Conservation (phyloP, 495 filamentous ascomycete species). For the Penicillium egyptiacum region DNA sequence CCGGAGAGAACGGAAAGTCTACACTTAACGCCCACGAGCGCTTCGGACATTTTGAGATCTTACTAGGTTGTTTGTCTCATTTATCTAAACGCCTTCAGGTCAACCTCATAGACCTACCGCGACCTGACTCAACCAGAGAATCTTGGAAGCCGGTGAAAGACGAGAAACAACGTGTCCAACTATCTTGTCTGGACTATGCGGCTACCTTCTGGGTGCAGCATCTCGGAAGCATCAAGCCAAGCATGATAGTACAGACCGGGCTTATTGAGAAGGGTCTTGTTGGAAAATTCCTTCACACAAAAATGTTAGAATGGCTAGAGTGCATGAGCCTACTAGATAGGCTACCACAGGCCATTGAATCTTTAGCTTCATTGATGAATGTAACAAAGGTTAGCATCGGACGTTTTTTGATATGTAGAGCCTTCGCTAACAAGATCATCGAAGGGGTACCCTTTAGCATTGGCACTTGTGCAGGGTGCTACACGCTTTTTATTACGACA, state of each 20-base stretch:
- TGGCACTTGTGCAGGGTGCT: slow-evolving; percentile 26
- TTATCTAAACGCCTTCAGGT: slow-evolving; percentile 18
- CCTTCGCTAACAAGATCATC: no score
- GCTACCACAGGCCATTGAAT: slow-evolving; percentile 20
- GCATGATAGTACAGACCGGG: no score
- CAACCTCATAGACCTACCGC: slow-evolving; percentile 19
- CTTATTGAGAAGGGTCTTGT: slow-evolving; percentile 7
- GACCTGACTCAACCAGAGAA: slow-evolving; percentile 6
- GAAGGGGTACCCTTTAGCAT: no score
- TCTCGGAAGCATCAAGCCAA: slow-evolving; percentile 5
- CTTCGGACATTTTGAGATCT: slow-evolving; percentile 22
- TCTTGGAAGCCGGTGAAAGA: neutral
- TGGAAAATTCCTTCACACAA: slow-evolving; percentile 18
- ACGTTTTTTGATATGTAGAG: no score
- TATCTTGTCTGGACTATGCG: slow-evolving; percentile 19
- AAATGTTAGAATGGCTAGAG: slow-evolving; percentile 30
- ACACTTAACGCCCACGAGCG: slow-evolving; percentile 15
- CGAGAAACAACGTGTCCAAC: slow-evolving; percentile 12
- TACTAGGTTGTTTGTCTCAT: slow-evolving; percentile 19
- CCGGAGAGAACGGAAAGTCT: slow-evolving; percentile 11
- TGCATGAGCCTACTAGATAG: slow-evolving; percentile 27
- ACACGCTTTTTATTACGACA: slow-evolving; percentile 26
- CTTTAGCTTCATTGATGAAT: no score
- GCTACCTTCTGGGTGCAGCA: slow-evolving; percentile 26
- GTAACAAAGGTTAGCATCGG: no score